Conservation (phyloP, 148 eudicot genomes). For the Selenicereus undatus region DNA sequence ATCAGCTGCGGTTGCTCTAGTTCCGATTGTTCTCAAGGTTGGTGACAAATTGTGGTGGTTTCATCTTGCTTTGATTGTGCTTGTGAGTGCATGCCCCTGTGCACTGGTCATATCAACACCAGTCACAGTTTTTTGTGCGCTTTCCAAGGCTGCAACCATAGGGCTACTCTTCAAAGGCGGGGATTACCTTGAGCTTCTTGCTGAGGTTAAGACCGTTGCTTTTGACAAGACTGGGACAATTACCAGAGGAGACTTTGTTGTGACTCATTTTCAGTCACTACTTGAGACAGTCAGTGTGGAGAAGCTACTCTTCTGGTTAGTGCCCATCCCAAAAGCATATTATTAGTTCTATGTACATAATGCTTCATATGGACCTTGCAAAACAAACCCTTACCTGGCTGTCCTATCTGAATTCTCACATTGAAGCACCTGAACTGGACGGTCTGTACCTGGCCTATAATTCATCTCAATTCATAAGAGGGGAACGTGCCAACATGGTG, state of each 20-base stretch:
- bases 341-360: too few relatives aligned
- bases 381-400: too few relatives aligned
- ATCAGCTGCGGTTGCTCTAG: slow-evolving; percentile 35
- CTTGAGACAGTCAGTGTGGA: slow-evolving; percentile 29
- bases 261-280: slow-evolving; percentile 32
- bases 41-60: slow-evolving; percentile 29
- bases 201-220: slow-evolving; percentile 39
- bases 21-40: slow-evolving; percentile 24
- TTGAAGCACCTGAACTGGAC: too few relatives aligned
- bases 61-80: slow-evolving; percentile 40
- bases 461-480: too few relatives aligned
- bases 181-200: slow-evolving; percentile 43
- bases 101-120: slow-evolving; percentile 45
- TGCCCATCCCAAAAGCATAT: not conserved
- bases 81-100: slow-evolving; percentile 48
- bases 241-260: slow-evolving; percentile 40
- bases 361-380: too few relatives aligned
- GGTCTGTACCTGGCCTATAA: too few relatives aligned
- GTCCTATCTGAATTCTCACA: too few relatives aligned
- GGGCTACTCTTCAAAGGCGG: slow-evolving; percentile 49
- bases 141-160: slow-evolving; percentile 39
- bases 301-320: slow-evolving; percentile 37
- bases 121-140: slow-evolving; percentile 41
- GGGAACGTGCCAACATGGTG: too few relatives aligned
- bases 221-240: slow-evolving; percentile 49